Evolutionary conservation across 768 basidiomycete genomes (phyloP), one percentile per base, ranked within the genome.

Genomic region (Calvatia gigantea): DNA sequence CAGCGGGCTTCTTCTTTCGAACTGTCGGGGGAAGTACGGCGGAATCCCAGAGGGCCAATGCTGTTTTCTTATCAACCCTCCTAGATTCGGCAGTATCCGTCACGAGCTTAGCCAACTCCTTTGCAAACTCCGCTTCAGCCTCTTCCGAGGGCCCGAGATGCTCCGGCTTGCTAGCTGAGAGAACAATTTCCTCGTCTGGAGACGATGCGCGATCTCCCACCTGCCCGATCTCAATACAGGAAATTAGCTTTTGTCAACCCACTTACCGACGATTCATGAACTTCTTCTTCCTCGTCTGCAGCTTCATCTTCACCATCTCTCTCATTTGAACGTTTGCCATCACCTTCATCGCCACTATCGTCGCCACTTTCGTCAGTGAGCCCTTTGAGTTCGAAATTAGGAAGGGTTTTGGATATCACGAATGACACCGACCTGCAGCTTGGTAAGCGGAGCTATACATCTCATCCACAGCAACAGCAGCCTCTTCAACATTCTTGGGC

Each of bases 51-150:
- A 95, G 79, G 0, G 87, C 87, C 17, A 87, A 79, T 0, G 90
- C 91, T 1, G 90, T 87, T 70, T 89, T 91, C 71, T 91, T 89
- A 66, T 97, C 94, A 19, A 94, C 85, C 64, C 89, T 91, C 61
- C 92, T 78, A 2, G 87, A 82, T 61, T 97, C 93, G 0, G 81
- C 72, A 15, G 92, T 87, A 62, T 96, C 93, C 0, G 91, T 93
- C 45, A 98, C 85, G 74, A 99, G 85, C 73, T 91, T 98, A 2
- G 96, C 94, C 17, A 99, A 81, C 67, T 98, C 97, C 67, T 93
- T 93, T 7, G 88, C 91, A 64, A 99, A 99, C 31, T 95, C 96
- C 2, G 86, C 89, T 44, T 96, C 91, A 17, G 89, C 93, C 65
- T 95, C 94, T 60, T 92, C 87, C 7, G 89, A 85, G 1, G 91